Base-by-base conservation (phyloP, 2,329 filamentous ascomycete genomes). In the Pseudophaeomoniella oleicola region DNA sequence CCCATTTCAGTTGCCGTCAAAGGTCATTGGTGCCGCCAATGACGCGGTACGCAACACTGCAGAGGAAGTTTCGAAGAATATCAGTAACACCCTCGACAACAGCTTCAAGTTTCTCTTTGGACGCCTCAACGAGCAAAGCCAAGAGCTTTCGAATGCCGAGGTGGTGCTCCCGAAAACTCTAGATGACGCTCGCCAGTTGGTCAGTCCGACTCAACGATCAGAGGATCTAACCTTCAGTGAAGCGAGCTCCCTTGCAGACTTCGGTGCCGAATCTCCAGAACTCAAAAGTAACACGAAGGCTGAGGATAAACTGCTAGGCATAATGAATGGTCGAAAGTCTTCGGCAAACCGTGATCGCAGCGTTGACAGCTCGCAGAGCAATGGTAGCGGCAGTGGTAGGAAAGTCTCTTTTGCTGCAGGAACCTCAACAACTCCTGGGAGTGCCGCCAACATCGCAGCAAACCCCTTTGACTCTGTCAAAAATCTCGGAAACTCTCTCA, bases 71-170 rank as follows among this genome's bases (percentile, higher is more conserved):
- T 67, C 96, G 44, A 93, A 94, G 52, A 92, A 78, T 22, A 94
- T 98, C 46, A 83, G 88, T 43, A 87, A 72, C 50, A 92, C 85
- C 34, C 65, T 96, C 3, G 87, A 88, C 41, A 86, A 84, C 50
- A 94, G 86, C 53, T 92, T 94, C 60, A 90, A 86, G 41, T 93
- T 96, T 54, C 64, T 98, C 16, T 75, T 98, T 37, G 88, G 88
- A 12, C 83, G 86, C 46, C 67, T 94, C 14, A 84, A 81, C 42
- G 86, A 94, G 54, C 67, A 37, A 76, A 47, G 61, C 74, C 56
- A 50, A 57, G 43, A 50, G 52, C 52, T 55, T 67, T 46, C 49
- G 59, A 48, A 47, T 10, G 52, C 57, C 2, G 57, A 59, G 17
- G 58, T 61, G 15, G 52, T 67, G 30, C 69, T 93, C 0, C 90